Evolutionary conservation across 495 filamentous ascomycete genomes (phyloP).

Genomic region (Trypethelium eluteriae): DNA sequence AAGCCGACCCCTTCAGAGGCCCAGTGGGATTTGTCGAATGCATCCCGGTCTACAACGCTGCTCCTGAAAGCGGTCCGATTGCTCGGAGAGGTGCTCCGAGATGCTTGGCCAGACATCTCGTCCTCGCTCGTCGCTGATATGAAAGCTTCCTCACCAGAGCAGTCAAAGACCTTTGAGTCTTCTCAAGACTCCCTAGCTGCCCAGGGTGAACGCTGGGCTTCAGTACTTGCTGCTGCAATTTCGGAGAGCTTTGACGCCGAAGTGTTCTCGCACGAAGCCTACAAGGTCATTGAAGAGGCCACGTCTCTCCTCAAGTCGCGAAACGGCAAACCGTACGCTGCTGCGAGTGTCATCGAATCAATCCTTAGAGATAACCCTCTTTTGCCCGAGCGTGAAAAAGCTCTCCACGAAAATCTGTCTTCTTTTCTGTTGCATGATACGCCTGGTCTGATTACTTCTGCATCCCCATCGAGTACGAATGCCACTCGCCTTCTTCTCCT

Average conservation of each 20-base stretch:
- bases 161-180: conserved; percentile 62
- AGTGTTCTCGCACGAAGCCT: background rate
- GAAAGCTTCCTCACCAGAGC: conserved; percentile 63
- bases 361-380: background rate
- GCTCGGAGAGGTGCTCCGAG: conserved; percentile 26
- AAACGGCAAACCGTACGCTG: conserved; percentile 78
- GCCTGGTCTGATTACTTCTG: conserved; percentile 43
- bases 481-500: conserved; percentile 26
- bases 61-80: conserved; percentile 39
- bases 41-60: conserved; percentile 35
- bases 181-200: conserved; percentile 60
- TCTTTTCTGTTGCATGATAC: conserved; percentile 43
- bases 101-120: conserved; percentile 49
- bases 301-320: conserved; percentile 46
- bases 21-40: conserved; percentile 44
- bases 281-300: conserved; percentile 43
- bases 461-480: conserved; percentile 43
- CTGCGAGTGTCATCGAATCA: conserved; percentile 53
- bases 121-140: conserved; percentile 53
- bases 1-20: conserved; percentile 38
- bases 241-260: background rate
- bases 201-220: conserved; percentile 56
- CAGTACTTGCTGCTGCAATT: conserved; percentile 33
- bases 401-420: conserved; percentile 33
- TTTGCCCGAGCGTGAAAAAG: conserved; percentile 6